phyloP scores from a whole-genome alignment of 495 filamentous ascomycete species.

The Aspergillus sclerotioniger region DNA sequence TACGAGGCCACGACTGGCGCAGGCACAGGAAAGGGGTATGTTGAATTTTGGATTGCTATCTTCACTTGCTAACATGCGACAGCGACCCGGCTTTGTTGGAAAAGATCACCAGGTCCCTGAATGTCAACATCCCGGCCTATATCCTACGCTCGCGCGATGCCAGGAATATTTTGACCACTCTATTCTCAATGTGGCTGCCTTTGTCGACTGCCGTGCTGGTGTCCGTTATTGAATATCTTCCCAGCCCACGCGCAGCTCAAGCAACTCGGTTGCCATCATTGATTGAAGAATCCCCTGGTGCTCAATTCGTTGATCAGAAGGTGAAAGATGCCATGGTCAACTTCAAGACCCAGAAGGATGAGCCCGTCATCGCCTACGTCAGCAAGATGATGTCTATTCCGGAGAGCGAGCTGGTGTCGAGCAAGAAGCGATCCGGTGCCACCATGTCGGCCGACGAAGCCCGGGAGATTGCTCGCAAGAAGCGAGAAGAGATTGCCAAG shows the following conservation, averaged over 20 bases:
- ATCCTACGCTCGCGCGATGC: conserved; percentile 83
- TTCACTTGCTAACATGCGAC: conserved; percentile 29
- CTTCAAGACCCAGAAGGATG: conserved; percentile 64
- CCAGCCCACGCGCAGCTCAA: conserved; percentile 82
- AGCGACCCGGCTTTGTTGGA: conserved; percentile 81
- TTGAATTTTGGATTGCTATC: conserved; percentile 20
- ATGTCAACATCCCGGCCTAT: conserved; percentile 77
- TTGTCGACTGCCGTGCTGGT: conserved; percentile 90
- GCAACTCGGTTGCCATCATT: conserved; percentile 74
- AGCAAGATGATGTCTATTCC: conserved; percentile 98
- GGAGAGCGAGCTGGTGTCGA: conserved; percentile 85
- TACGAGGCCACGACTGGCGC: conserved; percentile 88
- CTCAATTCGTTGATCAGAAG: conserved; percentile 60
- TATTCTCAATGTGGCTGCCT: conserved; percentile 89
- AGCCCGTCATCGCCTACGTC: conserved; percentile 90
- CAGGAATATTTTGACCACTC: conserved; percentile 73
- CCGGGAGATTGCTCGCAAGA: conserved; percentile 79
- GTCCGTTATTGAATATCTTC: conserved; percentile 88
- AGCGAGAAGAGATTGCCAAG: conserved; percentile 79
- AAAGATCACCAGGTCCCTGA: conserved; percentile 91
- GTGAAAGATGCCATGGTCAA: conserved; percentile 77
- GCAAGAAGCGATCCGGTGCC: conserved; percentile 58
- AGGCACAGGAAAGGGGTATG: conserved; percentile 76
- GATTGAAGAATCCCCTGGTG: conserved; percentile 77
- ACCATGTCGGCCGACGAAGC: conserved; percentile 86